These are phyloP conservation scores for Calonectria pauciramosa DNA, from an alignment of 2,329 filamentous ascomycete genomes.

Conservation along the genomic window DNA sequence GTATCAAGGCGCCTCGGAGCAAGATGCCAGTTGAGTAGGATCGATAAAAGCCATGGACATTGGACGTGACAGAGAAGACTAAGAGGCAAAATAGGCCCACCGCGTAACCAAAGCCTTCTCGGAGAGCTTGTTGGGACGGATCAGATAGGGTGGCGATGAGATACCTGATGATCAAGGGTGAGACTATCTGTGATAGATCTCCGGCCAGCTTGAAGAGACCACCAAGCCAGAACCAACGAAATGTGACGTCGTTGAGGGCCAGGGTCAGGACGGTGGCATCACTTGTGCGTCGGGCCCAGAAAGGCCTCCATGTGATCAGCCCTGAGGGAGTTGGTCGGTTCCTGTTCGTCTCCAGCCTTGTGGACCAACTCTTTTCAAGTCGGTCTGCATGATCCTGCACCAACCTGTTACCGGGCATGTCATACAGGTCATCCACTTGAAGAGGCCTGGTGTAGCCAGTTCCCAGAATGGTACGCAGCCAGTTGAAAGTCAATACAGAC, in stretches of 20 bases:
- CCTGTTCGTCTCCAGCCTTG: neutral
- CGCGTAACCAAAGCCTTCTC: conserved; percentile 22
- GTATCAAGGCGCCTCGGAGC: conserved; percentile 28
- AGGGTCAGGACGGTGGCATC: neutral
- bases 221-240: conserved; percentile 1
- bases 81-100: conserved; percentile 43
- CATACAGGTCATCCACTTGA: neutral
- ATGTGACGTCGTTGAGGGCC: neutral
- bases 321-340: neutral
- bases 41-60: conserved; percentile 46
- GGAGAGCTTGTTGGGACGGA: neutral
- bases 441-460: neutral
- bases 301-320: neutral
- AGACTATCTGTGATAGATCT: neutral
- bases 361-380: neutral
- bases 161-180: neutral
- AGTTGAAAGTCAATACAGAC: neutral
- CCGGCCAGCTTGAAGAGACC: neutral
- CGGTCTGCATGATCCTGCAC: neutral
- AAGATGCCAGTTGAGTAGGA: conserved; percentile 37
- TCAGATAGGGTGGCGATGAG: neutral
- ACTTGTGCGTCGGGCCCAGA: neutral
- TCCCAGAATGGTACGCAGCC: neutral
- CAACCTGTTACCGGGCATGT: neutral
- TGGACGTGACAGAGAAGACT: conserved; percentile 41